These are phyloP conservation scores for Gnomoniopsis smithogilvyi DNA, from an alignment of 2,329 filamentous ascomycete genomes.

Conservation along the genomic window DNA sequence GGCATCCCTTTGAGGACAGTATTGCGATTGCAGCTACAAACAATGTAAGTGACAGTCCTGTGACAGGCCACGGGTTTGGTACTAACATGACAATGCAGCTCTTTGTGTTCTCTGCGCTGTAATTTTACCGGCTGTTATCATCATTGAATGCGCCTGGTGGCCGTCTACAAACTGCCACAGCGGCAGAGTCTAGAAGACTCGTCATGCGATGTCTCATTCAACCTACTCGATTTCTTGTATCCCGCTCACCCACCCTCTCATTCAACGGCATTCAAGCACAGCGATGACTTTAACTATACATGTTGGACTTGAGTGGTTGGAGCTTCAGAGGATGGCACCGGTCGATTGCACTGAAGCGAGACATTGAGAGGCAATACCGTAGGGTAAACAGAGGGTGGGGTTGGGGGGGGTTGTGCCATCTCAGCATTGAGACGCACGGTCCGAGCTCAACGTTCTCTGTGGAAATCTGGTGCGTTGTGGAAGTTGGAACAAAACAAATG, in stretches of 20 bases:
- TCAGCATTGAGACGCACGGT: neutral
- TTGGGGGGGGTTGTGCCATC: neutral
- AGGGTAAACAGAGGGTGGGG: neutral
- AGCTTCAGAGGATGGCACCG: neutral
- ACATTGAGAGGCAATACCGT: neutral
- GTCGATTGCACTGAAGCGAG: neutral
- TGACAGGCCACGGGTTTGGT: neutral
- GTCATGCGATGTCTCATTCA: constrained; percentile 1
- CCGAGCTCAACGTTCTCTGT: neutral
- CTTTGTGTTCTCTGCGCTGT: constrained; percentile 32
- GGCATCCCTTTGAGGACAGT: constrained; percentile 99
- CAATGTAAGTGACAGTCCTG: constrained; percentile 69
- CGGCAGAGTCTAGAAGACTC: neutral
- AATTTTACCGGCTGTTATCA: constrained; percentile 14
- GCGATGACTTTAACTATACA: constrained; percentile 1
- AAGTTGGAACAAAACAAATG: constrained; percentile 12
- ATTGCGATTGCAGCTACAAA: constrained; percentile 99
- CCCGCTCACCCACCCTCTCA: neutral
- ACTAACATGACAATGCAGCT: constrained; percentile 27
- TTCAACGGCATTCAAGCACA: constrained; percentile 3
- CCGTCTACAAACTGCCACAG: constrained; percentile 1
- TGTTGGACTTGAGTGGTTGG: neutral
- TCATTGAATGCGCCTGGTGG: constrained; percentile 6
- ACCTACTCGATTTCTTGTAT: neutral
- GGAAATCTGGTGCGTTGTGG: neutral